These are phyloP conservation scores for Cyanophora paradoxa DNA, from an alignment of 78 protist species.

Conservation along the genomic window DNA sequence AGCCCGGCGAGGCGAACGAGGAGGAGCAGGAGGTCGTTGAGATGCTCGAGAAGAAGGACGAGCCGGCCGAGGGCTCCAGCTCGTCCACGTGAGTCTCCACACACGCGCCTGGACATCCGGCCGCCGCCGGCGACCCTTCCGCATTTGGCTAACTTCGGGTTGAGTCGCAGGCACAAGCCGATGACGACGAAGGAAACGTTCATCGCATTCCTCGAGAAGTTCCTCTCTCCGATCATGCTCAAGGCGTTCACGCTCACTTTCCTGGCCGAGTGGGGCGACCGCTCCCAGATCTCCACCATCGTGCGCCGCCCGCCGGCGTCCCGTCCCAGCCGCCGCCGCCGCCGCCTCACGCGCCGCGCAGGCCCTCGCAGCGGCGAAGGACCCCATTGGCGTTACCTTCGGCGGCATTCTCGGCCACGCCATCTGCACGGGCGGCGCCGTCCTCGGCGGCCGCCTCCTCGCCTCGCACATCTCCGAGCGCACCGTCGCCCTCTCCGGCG, in stretches of 20 bases:
- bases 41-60: slow-evolving; percentile 17
- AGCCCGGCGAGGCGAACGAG: background rate
- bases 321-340: slow-evolving; percentile 45
- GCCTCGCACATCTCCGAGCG: slow-evolving; percentile 45
- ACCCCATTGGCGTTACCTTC: slow-evolving; percentile 57
- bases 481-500: slow-evolving; percentile 26
- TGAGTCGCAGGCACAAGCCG: background rate
- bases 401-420: slow-evolving; percentile 78
- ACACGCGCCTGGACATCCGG: background rate
- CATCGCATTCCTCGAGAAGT: background rate
- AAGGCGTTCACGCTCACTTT: slow-evolving; percentile 66
- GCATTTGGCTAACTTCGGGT: too few species aligned
- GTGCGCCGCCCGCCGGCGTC: too few species aligned
- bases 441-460: slow-evolving; percentile 52
- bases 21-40: slow-evolving; percentile 26
- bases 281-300: slow-evolving; percentile 69
- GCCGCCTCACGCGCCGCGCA: too few species aligned
- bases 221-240: slow-evolving; percentile 8
- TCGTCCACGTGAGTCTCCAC: too few species aligned
- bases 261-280: slow-evolving; percentile 85
- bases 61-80: background rate
- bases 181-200: background rate
- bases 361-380: slow-evolving; percentile 34
- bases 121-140: too few species aligned
- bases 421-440: slow-evolving; percentile 69